These are phyloP conservation scores for Heterobasidion annosum DNA, from an alignment of 1,284 basidiomycete species.

Conservation along the genomic window DNA sequence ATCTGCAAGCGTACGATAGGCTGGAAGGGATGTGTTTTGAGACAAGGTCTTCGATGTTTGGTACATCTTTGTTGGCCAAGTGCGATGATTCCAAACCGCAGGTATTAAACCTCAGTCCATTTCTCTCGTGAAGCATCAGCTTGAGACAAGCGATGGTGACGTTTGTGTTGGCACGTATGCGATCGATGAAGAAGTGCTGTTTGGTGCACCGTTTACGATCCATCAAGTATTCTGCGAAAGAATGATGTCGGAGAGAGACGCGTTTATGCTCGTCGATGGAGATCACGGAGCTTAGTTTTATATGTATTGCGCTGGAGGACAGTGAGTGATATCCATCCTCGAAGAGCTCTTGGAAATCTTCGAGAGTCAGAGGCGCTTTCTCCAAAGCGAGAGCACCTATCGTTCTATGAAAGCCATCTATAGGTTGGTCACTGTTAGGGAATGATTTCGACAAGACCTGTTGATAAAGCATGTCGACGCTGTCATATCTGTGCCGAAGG, in stretches of 20 bases:
- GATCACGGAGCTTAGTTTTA: conserved; percentile 4
- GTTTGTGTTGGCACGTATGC: conserved; percentile 3
- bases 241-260: conserved; percentile 7
- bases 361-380: conserved; percentile 5
- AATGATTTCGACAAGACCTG: background rate
- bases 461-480: background rate
- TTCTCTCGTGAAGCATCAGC: conserved; percentile 16
- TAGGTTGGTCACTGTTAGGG: background rate
- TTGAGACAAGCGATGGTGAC: conserved; percentile 17
- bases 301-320: background rate
- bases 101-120: conserved; percentile 25
- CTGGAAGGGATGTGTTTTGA: conserved; percentile 15
- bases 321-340: background rate
- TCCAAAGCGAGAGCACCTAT: conserved; percentile 4
- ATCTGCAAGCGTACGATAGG: conserved; percentile 23
- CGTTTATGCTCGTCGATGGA: background rate
- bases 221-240: conserved; percentile 6
- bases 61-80: conserved; percentile 14
- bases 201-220: conserved; percentile 5
- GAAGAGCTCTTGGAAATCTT: conserved; percentile 5
- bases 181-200: conserved; percentile 15
- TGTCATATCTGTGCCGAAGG: background rate
- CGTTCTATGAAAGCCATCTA: background rate
- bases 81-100: conserved; percentile 20
- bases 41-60: conserved; percentile 9